These are phyloP conservation scores for Evernia prunastri DNA, from an alignment of 495 filamentous ascomycete genomes.

Conservation along the genomic window DNA sequence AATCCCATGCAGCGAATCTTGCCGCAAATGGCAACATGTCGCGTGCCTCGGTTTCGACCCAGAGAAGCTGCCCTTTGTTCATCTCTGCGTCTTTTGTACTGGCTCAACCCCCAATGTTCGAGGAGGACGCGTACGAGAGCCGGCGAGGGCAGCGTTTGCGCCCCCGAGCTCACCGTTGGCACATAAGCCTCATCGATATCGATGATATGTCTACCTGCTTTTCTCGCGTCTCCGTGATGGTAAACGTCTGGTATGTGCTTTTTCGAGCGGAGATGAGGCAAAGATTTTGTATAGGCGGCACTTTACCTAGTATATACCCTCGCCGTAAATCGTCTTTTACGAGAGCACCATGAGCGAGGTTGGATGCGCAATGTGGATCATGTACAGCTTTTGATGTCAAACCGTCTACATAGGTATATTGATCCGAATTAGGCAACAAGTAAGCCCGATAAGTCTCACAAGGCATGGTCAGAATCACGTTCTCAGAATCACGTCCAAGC, in stretches of 20 bases:
- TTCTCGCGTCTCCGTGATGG: background rate
- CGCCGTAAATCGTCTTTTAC: background rate
- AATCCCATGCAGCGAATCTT: constrained; percentile 60
- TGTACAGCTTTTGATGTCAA: background rate
- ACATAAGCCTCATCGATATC: constrained; percentile 55
- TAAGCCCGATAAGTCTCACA: background rate
- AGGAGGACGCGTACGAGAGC: constrained; percentile 55
- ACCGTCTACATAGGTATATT: background rate
- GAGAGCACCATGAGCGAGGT: background rate
- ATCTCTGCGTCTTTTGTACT: constrained; percentile 74
- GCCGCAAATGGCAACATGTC: constrained; percentile 77
- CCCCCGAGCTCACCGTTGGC: constrained; percentile 54
- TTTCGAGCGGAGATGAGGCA: background rate
- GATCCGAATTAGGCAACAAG: background rate
- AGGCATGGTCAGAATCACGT: background rate
- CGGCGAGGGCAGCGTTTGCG: constrained; percentile 39
- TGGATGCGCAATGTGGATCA: background rate
- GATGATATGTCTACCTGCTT: constrained; percentile 23
- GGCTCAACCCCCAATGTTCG: constrained; percentile 61
- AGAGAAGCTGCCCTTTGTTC: constrained; percentile 61
- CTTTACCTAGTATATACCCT: background rate
- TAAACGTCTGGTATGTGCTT: background rate
- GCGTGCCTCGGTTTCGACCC: constrained; percentile 66
- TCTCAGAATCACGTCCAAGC: background rate
- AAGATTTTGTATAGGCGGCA: background rate